phyloP scores from a whole-genome alignment of 805 yeast genomes.

The Lipomyces orientalis region DNA sequence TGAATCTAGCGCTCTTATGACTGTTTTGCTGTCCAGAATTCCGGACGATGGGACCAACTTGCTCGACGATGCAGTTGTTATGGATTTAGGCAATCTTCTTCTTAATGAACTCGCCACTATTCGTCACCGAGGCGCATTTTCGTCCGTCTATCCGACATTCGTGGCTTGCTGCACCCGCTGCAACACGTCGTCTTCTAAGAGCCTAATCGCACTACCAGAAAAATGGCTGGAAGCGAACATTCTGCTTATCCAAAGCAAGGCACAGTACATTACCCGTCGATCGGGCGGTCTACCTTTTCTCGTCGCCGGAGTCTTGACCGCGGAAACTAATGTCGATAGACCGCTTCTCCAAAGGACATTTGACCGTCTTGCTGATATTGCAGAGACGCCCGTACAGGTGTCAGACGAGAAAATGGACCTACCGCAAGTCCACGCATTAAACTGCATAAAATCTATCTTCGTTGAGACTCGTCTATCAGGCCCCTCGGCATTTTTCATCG shows the following conservation, averaged over 20 bases:
- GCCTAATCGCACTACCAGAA: conserved; percentile 51
- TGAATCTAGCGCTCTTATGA: conserved; percentile 68
- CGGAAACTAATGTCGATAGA: conserved; percentile 48
- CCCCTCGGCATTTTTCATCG: conserved; percentile 57
- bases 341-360: conserved; percentile 59
- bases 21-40: conserved; percentile 50
- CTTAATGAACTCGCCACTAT: conserved; percentile 72
- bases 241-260: conserved; percentile 55
- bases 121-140: conserved; percentile 90
- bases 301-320: conserved; percentile 72
- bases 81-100: conserved; percentile 58
- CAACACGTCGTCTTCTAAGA: conserved; percentile 41
- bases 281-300: conserved; percentile 91
- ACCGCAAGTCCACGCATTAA: conserved; percentile 94
- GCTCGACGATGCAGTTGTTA: conserved; percentile 43
- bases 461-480: conserved; percentile 70
- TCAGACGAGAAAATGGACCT: conserved; percentile 67
- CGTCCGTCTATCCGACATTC: conserved; percentile 84
- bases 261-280: conserved; percentile 80
- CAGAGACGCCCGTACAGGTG: conserved; percentile 55
- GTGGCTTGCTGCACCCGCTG: conserved; percentile 69
- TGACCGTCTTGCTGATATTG: conserved; percentile 58
- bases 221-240: conserved; percentile 68
- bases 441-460: conserved; percentile 77
- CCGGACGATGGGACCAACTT: conserved; percentile 20